Evolutionary conservation across 2,329 filamentous ascomycete species (phyloP).

Genomic region (Ampelomyces quisqualis): DNA sequence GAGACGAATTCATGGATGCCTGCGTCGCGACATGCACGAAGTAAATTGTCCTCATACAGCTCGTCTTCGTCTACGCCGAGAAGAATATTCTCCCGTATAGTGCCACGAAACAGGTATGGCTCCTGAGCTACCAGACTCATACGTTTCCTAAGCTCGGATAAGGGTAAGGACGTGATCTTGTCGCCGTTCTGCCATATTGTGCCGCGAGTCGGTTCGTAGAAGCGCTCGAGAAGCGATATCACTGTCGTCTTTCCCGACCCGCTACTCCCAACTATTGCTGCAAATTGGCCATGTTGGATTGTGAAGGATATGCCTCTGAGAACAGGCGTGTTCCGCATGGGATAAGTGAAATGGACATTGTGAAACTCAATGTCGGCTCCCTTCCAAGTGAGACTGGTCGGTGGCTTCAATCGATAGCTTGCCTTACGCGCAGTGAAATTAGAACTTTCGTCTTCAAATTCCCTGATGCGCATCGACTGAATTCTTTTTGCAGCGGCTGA

Average conservation of each 20-base stretch:
- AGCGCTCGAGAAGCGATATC: conserved; percentile 57
- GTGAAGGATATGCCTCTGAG: conserved; percentile 57
- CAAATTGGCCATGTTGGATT: conserved; percentile 56
- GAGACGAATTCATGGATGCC: conserved; percentile 63
- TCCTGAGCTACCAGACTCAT: conserved; percentile 88
- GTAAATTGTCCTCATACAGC: conserved; percentile 18
- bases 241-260: conserved; percentile 93
- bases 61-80: conserved; percentile 47
- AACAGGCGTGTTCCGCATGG: conserved; percentile 82
- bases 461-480: conserved; percentile 10
- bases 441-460: not conserved
- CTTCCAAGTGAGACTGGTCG: conserved; percentile 8
- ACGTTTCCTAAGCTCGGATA: conserved; percentile 77
- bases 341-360: conserved; percentile 87
- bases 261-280: conserved; percentile 60
- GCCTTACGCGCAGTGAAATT: not conserved
- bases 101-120: conserved; percentile 86
- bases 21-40: conserved; percentile 57
- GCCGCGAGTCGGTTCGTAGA: conserved; percentile 9
- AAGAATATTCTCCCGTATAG: conserved; percentile 81
- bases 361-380: conserved; percentile 65
- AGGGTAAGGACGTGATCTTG: conserved; percentile 53
- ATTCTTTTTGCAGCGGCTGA: conserved; percentile 26
- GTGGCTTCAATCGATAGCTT: conserved; percentile 9
- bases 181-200: conserved; percentile 1